A percentile compares a stretch with the other conserved stretches of the same genome.
phyloP scores from a whole-genome alignment of 805 yeast species.

The Yueomyces sinensis region DNA sequence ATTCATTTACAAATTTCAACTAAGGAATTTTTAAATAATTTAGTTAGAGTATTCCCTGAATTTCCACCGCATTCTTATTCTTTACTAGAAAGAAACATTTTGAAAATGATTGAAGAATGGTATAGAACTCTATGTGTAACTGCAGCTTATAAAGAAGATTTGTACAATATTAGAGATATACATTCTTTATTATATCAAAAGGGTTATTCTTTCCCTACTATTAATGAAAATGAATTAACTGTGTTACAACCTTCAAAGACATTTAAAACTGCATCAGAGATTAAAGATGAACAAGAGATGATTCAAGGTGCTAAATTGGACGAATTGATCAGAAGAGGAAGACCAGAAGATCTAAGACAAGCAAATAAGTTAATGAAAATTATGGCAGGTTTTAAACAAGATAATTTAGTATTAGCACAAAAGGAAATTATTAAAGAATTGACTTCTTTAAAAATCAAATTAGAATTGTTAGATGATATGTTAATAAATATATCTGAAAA shows the following conservation, averaged over 20 bases:
- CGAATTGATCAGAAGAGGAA: conserved; percentile 85
- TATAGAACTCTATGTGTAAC: conserved; percentile 83
- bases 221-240: conserved; percentile 78
- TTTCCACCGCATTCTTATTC: conserved; percentile 77
- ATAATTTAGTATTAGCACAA: conserved; percentile 45
- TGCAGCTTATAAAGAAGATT: conserved; percentile 75
- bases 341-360: conserved; percentile 84
- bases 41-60: conserved; percentile 85
- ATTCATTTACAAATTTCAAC: conserved; percentile 87
- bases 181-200: conserved; percentile 74
- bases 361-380: conserved; percentile 92
- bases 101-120: conserved; percentile 93
- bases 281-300: conserved; percentile 77
- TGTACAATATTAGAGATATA: conserved; percentile 88
- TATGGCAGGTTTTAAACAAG: conserved; percentile 92
- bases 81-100: conserved; percentile 64
- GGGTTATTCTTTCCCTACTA: conserved; percentile 86
- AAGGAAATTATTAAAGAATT: conserved; percentile 72
- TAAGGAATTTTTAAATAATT: conserved; percentile 82
- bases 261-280: conserved; percentile 73
- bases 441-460: conserved; percentile 66
- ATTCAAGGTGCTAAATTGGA: conserved; percentile 90
- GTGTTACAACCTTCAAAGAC: conserved; percentile 80
- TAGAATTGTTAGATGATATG: conserved; percentile 79
- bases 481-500: conserved; percentile 32